These are phyloP conservation scores for Spergularia marina DNA, from an alignment of 148 eudicot genomes.

Conservation along the genomic window DNA sequence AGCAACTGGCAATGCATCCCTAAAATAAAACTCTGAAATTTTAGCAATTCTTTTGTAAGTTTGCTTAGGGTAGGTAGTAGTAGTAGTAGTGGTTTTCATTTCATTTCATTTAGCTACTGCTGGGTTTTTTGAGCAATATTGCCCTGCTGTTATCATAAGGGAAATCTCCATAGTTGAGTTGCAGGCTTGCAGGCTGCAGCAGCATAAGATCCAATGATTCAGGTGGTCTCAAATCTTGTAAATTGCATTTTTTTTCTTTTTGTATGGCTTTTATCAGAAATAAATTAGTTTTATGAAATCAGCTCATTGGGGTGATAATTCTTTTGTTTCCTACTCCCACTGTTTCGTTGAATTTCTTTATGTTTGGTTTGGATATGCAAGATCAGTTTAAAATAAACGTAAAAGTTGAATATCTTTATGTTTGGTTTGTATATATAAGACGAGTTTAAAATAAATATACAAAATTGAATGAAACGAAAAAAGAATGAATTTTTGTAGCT, in stretches of 20 bases:
- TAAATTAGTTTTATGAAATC: too few species aligned
- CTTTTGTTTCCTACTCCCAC: too few species aligned
- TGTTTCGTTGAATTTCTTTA: too few species aligned
- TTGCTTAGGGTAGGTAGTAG: neutral
- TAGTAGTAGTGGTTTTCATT: neutral
- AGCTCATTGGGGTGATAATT: too few species aligned
- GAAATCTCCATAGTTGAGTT: neutral
- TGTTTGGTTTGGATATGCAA: too few species aligned
- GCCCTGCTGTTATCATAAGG: neutral
- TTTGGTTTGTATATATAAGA: too few species aligned
- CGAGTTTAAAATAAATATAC: too few species aligned
- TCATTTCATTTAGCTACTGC: neutral
- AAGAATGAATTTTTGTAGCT: too few species aligned
- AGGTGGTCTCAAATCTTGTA: conserved; percentile 8
- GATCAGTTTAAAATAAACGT: too few species aligned
- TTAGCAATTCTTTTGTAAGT: conserved; percentile 6
- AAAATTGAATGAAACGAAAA: too few species aligned
- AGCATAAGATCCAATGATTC: neutral
- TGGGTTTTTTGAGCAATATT: conserved; percentile 10
- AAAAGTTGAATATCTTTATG: too few species aligned
- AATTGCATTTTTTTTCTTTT: neutral
- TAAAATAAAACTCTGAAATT: conserved; percentile 14
- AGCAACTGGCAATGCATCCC: conserved; percentile 6
- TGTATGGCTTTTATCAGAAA: too few species aligned
- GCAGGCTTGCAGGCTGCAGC: conserved; percentile 4